Base-by-base conservation (phyloP, 1,284 basidiomycete species). In the Cyathus olla region DNA sequence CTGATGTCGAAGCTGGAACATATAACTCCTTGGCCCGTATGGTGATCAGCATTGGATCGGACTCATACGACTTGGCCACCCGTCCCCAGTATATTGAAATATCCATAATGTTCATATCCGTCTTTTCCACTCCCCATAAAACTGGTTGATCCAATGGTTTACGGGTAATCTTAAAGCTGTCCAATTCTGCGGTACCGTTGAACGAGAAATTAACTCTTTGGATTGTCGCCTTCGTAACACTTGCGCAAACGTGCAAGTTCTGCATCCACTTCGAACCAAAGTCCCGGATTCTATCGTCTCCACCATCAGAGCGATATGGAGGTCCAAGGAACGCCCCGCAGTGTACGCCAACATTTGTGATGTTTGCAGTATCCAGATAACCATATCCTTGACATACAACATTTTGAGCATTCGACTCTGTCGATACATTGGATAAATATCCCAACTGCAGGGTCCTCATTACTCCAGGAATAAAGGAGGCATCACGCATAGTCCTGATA, bases 261-360 rank as follows among this genome's bases (percentile, higher is more conserved):
- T 69, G 66, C 22, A 27, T 54, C 66, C 66, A 69, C n/a, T 57
- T 67, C 26, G 65, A 66, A 27, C 60, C 60, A 15, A 59, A 53
- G 4, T 21, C 58, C 5, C 56, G 57, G 1, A 59, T 8, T 22
- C 51, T 46, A 1, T 54, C 40, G 44, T 67, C 66, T 2, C 68
- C 68, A 37, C 62, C 66, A 21, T 66, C 68, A 2, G 58, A 46
- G 8, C 67, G 60, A 27, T 57, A 51, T 6, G 66, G 62, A 13
- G 64, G 62, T 0, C 55, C 62, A 4, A 67, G 40, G 48, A 67
- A 63, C 37, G 67, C 22, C 13, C 55, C 59, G 27, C 66, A 69
- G 17, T 56, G 52, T 2, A 67, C 64, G 28, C 62, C 60, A 40
- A 66, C 61, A 39, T 67, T 67, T 2, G 57, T 50, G 21, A 69